Base-by-base conservation (phyloP, 345 rosid species). In the Eucalyptus dawsonii region DNA sequence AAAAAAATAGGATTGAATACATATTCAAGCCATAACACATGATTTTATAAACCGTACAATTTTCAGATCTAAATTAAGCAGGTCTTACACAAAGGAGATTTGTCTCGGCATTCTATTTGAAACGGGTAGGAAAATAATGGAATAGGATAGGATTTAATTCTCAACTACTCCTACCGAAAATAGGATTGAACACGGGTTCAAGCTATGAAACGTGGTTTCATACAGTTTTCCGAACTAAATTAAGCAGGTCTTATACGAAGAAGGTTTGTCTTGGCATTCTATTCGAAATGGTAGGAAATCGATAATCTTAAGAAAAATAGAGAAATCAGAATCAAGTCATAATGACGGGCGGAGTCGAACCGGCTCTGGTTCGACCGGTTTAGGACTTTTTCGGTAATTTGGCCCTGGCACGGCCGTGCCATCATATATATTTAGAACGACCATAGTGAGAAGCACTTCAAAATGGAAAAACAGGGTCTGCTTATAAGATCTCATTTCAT, bases 311-410 rank as follows among this genome's bases (percentile, higher is more conserved):
- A 14, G 9, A 65, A 5, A 15, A 65, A 65, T 65, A 15, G 37
- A 14, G 40, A 65, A 65, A 65, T 65, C 3, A 9, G 2, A n/a
- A n/a, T 9, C 37, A 14, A 14, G 3, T 65, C 40, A 65, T n/a
- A 4, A n/a, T 15, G 11, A n/a, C 4, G 11, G 21, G 5, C 3
- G 5, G 19, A n/a, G 1, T 65, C 15, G 37, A n/a, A n/a, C 9
- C 0, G 11, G 37, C 21, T 4, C 0, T 0, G 0, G 6, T 15
- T 8, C 40, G 5, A n/a, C 17, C 17, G 5, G 9, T 65, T 65
- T 14, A 65, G 0, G 76, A n/a, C 6, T 65, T 14, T 65, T 65
- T n/a, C 0, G 11, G 76, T 65, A 15, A 65, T 65, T 65, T 65
- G 5, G 11, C 1, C 34, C 10, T 1, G 5, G 4, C 15, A 1